phyloP scores from a whole-genome alignment of 2,329 filamentous ascomycete genomes.

The Diaporthe nobilis region DNA sequence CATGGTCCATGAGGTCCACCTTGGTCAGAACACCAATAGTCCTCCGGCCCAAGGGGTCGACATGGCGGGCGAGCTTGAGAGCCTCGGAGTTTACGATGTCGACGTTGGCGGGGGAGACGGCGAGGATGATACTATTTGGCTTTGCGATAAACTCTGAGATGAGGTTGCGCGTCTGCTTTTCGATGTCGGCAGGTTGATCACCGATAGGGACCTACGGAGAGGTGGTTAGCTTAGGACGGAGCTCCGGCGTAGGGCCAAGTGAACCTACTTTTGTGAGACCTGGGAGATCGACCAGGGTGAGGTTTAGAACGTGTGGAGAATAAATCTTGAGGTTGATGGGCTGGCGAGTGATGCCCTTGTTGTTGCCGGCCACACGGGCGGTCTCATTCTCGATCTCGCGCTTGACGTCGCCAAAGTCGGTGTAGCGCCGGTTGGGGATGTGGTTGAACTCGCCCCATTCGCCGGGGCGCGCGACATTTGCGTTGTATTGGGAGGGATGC shows the following conservation, averaged over 20 bases:
- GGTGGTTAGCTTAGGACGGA: constrained; percentile 12
- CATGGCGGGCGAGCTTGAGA: constrained; percentile 94
- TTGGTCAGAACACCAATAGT: constrained; percentile 99
- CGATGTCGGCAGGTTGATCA: constrained; percentile 96
- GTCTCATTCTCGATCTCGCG: constrained; percentile 98
- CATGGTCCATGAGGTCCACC: constrained; percentile 98
- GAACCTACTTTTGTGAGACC: constrained; percentile 78
- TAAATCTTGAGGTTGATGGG: constrained; percentile 99
- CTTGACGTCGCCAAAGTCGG: constrained; percentile 97
- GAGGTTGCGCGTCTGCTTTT: constrained; percentile 97
- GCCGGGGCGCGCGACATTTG: constrained; percentile 75
- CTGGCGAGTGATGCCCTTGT: constrained; percentile 94
- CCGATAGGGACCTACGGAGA: constrained; percentile 84
- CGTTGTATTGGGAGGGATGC: constrained; percentile 49
- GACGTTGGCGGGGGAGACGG: constrained; percentile 95
- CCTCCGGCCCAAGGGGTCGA: constrained; percentile 96
- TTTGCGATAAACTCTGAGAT: constrained; percentile 99
- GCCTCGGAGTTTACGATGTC: constrained; percentile 99
- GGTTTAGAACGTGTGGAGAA: constrained; percentile 96
- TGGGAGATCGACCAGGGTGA: constrained; percentile 96
- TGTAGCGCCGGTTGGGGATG: constrained; percentile 96
- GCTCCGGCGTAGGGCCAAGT: no score
- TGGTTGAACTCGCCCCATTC: constrained; percentile 99
- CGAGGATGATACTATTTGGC: constrained; percentile 96
- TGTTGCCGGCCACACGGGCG: constrained; percentile 94